Base-by-base conservation (phyloP, 306 rosid species). In the Fragaria vesca region DNA sequence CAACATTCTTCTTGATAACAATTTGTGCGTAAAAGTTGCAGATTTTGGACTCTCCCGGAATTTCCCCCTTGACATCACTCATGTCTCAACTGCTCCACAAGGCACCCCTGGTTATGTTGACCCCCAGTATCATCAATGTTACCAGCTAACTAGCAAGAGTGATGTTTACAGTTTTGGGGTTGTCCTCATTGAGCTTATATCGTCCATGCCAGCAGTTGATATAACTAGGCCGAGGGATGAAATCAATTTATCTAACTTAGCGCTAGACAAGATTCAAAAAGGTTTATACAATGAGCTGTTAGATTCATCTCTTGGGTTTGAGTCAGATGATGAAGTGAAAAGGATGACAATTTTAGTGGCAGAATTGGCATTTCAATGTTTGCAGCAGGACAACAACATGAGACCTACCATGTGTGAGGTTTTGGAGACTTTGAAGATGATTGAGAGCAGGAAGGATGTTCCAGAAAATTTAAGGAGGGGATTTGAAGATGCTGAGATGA, bases 61-160 rank as follows among this genome's bases (percentile, higher is more conserved):
- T 61, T 82, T 89, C 76, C 95, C 98, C 2, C 50, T 40, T 10
- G 79, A 89, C 67, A 90, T 74, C 12, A 83, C 85, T n/a, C 97
- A 93, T 79, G 88, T 89, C 66, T 91, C 97, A 60, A 91, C 95
- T 13, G 83, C 90, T 70, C 97, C 98, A 60, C 97, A 90, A 63
- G 98, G 98, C 40, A 88, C 90, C 7, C 98, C 92, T 1, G 95
- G 97, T 1, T 89, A 91, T 48, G 85, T 91, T 24, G 97, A 93
- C 48, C 97, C 97, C 12, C 92, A 91, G 74, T 87, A 93, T 73
- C 87, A 87, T 76, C 90, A 88, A 45, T 81, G 86, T 70, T 88
- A 87, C 71, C 87, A 86, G 81, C 91, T 93, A 48, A 88, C 97
- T 0, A 73, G 81, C 5, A 91, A 93, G 92, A 93, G 95, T 58